These are phyloP conservation scores for Hamigera avellanea DNA, from an alignment of 495 filamentous ascomycete genomes.

Conservation along the genomic window DNA sequence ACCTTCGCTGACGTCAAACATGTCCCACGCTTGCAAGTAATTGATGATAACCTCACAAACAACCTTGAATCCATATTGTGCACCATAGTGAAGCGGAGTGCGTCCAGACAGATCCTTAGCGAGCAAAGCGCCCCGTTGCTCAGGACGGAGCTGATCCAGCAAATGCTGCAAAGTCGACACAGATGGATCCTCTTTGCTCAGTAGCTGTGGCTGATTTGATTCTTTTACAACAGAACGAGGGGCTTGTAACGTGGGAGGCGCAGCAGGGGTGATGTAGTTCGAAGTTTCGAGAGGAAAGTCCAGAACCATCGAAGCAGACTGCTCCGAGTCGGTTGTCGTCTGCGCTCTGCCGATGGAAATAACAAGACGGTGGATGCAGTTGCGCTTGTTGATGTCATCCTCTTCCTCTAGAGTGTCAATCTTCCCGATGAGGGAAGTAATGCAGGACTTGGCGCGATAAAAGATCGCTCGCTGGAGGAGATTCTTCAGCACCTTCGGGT, in stretches of 20 bases:
- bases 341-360: slow-evolving; percentile 80
- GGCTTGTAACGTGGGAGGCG: slow-evolving; percentile 50
- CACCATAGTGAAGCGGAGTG: slow-evolving; percentile 86
- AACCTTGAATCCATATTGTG: slow-evolving; percentile 82
- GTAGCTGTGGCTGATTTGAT: slow-evolving; percentile 41
- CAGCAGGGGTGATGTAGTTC: slow-evolving; percentile 68
- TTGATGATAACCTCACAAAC: slow-evolving; percentile 81
- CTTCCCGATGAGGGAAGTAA: slow-evolving; percentile 53
- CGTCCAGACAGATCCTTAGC: slow-evolving; percentile 70
- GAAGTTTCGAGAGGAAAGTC: slow-evolving; percentile 41
- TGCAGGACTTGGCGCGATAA: slow-evolving; percentile 52
- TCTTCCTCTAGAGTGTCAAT: slow-evolving; percentile 67
- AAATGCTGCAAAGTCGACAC: slow-evolving; percentile 65
- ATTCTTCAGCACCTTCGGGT: slow-evolving; percentile 56
- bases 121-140: slow-evolving; percentile 57
- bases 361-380: slow-evolving; percentile 83
- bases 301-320: slow-evolving; percentile 27
- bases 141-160: slow-evolving; percentile 53
- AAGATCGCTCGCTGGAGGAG: slow-evolving; percentile 78
- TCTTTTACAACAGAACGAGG: slow-evolving; percentile 43
- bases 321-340: slow-evolving; percentile 40
- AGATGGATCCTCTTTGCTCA: slow-evolving; percentile 60
- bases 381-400: slow-evolving; percentile 86
- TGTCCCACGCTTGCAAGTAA: slow-evolving; percentile 77
- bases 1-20: slow-evolving; percentile 72